phyloP scores from a whole-genome alignment of 2,329 filamentous ascomycete genomes.

The Aspergillus sp. region DNA sequence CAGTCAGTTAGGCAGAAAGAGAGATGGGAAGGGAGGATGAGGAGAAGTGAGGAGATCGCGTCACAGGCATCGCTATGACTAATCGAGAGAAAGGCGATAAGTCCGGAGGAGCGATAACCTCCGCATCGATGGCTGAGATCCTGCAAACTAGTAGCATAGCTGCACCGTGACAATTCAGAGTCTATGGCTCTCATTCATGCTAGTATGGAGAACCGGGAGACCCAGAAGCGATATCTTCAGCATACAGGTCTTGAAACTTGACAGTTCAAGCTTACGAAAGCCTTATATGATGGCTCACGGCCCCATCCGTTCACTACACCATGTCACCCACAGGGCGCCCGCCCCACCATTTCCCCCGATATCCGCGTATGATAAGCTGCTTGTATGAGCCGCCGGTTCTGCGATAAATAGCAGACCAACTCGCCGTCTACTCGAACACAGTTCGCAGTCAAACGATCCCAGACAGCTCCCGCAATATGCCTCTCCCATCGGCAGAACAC shows the following conservation, averaged over 20 bases:
- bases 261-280: background rate
- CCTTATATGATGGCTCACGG: background rate
- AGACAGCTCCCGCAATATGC: slow-evolving; percentile 2
- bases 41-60: slow-evolving; percentile 4
- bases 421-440: background rate
- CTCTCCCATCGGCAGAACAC: slow-evolving; percentile 11
- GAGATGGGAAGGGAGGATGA: background rate
- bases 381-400: background rate
- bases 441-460: background rate
- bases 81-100: slow-evolving; percentile 12
- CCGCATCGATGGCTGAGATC: background rate
- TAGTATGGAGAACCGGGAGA: background rate
- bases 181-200: background rate
- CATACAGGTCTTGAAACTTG: background rate
- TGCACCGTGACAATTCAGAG: background rate
- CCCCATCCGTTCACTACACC: background rate
- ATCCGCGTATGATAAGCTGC: background rate
- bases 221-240: background rate
- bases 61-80: slow-evolving; percentile 2
- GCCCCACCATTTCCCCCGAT: background rate
- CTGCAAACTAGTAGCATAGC: background rate
- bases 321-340: slow-evolving; percentile 11
- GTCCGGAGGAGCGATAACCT: background rate
- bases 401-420: background rate
- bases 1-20: background rate